Conservation (phyloP, 345 rosid genomes). For the Barbarea vulgaris region DNA sequence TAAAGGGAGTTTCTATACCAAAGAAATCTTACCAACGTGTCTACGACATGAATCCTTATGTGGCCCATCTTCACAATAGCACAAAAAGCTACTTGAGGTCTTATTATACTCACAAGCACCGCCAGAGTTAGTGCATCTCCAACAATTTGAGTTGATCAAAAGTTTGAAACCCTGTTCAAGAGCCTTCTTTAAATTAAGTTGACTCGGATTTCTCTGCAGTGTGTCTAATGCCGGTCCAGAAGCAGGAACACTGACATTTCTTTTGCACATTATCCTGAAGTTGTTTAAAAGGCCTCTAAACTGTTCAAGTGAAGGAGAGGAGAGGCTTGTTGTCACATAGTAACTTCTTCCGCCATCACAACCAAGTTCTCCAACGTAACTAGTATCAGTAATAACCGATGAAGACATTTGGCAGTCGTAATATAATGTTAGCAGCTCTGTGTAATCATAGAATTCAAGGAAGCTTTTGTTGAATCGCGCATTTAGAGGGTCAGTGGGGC, state of each 20-base stretch:
- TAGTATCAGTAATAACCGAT: not conserved
- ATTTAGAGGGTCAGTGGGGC: conserved; percentile 31
- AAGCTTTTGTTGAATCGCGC: not conserved
- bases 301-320: not conserved
- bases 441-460: not conserved
- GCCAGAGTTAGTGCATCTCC: not conserved
- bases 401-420: conserved; percentile 28
- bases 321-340: not conserved
- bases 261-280: conserved; percentile 9
- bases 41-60: too few relatives aligned
- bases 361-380: not conserved
- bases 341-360: not conserved
- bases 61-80: conserved; percentile 33
- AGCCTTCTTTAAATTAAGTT: conserved; percentile 9
- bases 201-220: not conserved
- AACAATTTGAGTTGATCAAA: conserved; percentile 25
- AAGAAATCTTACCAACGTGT: not conserved
- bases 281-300: not conserved
- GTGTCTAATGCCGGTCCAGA: not conserved
- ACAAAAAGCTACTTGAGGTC: conserved; percentile 7
- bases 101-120: conserved; percentile 47
- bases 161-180: conserved; percentile 40
- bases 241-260: conserved; percentile 26
- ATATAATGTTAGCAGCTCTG: conserved; percentile 30
- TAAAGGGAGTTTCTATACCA: too few relatives aligned